phyloP scores from a whole-genome alignment of 1,284 basidiomycete genomes.

The Ceratobasidium sp. region DNA sequence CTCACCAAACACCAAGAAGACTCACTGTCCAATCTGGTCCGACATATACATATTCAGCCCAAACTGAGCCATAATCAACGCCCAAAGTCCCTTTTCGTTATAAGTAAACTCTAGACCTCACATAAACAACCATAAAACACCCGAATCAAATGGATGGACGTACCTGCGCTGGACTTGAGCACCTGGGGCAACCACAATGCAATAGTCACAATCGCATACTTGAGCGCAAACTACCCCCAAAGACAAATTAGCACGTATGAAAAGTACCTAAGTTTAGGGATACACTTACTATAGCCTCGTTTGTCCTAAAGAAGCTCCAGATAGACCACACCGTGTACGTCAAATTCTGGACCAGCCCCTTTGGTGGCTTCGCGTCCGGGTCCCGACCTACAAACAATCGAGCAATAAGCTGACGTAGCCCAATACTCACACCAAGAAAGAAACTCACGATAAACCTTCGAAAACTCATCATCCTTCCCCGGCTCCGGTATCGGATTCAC shows the following conservation, averaged over 20 bases:
- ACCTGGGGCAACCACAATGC: conserved; percentile 68
- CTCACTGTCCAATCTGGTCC: conserved; percentile 67
- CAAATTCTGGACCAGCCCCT: conserved; percentile 57
- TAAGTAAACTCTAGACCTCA: conserved; percentile 57
- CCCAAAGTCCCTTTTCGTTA: conserved; percentile 64
- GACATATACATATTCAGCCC: conserved; percentile 69
- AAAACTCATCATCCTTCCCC: conserved; percentile 50
- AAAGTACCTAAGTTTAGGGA: background rate
- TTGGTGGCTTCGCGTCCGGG: conserved; percentile 62
- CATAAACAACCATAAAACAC: background rate
- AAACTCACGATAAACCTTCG: conserved; percentile 55
- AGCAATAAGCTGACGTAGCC: background rate
- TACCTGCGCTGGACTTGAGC: conserved; percentile 59
- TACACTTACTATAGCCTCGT: conserved; percentile 59
- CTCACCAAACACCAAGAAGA: conserved; percentile 44
- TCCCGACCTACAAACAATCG: conserved; percentile 55
- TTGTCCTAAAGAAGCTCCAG: conserved; percentile 59
- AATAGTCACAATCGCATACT: conserved; percentile 65
- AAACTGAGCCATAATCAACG: conserved; percentile 74
- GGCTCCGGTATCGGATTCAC: conserved; percentile 50
- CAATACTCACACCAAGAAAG: background rate
- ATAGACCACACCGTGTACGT: conserved; percentile 55
- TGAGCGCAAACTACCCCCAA: conserved; percentile 63
- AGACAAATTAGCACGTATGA: background rate
- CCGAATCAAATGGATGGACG: conserved; percentile 48